phyloP scores from a whole-genome alignment of 129 eudicot species.

The Artemisia annua region DNA sequence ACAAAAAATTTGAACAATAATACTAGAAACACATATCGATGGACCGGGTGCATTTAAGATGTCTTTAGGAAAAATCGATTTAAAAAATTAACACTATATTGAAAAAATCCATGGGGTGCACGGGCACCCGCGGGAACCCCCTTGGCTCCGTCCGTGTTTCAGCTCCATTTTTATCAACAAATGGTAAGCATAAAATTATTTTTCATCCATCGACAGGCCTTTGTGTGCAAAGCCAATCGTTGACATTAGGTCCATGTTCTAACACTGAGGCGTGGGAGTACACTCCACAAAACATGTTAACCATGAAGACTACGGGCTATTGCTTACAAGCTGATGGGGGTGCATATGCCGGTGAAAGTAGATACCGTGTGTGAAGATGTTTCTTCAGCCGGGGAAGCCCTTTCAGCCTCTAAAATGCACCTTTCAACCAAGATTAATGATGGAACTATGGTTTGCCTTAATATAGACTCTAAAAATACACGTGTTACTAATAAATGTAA shows the following conservation, averaged over 20 bases:
- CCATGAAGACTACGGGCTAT: conserved; percentile 46
- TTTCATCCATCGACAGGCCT: conserved; percentile 81
- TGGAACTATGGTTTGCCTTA: conserved; percentile 56
- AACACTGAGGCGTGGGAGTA: conserved; percentile 56
- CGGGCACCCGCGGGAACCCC: too few relatives aligned
- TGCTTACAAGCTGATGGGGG: conserved; percentile 50
- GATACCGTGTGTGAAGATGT: conserved; percentile 26
- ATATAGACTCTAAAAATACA: conserved; percentile 41
- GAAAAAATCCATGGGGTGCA: too few relatives aligned
- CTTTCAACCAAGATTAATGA: conserved; percentile 48
- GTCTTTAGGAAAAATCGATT: too few relatives aligned
- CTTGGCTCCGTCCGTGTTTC: too few relatives aligned
- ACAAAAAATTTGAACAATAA: too few relatives aligned
- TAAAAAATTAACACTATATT: too few relatives aligned
- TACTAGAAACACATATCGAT: too few relatives aligned
- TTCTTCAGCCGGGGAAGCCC: conserved; percentile 54
- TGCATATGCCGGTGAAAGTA: conserved; percentile 42
- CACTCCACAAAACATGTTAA: conserved; percentile 46
- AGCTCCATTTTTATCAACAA: conserved; percentile 38
- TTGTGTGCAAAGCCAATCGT: conserved; percentile 46
- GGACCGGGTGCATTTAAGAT: too few relatives aligned
- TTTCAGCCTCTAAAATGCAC: conserved; percentile 80
- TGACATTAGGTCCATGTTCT: conserved; percentile 64
- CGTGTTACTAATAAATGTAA: conserved; percentile 51
- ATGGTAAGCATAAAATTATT: conserved; percentile 37